Percentiles rank a stretch among this genome's conserved stretches.
phyloP scores from a whole-genome alignment of 257 asterid genomes.

The Eustoma russellianum region DNA sequence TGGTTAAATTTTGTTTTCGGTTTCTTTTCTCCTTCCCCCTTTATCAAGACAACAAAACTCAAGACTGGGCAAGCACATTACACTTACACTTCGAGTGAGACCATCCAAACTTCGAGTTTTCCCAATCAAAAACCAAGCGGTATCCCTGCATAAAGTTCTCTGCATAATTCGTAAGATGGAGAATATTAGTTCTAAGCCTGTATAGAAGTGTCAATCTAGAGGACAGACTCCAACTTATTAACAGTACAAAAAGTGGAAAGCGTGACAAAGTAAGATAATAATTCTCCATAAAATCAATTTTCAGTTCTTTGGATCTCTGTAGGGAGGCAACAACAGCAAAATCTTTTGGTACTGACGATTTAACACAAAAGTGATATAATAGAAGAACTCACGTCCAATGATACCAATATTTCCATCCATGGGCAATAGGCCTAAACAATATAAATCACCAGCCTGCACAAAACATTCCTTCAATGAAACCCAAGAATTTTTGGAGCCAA shows the following conservation, averaged over 20 bases:
- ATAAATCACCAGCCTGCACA: conserved; percentile 43
- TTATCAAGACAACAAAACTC: neutral
- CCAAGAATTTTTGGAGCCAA: neutral
- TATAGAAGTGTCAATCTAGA: neutral
- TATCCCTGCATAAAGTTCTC: conserved; percentile 74
- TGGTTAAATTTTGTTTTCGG: too few species aligned
- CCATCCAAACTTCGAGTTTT: conserved; percentile 71
- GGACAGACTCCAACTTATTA: neutral
- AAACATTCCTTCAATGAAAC: conserved; percentile 3
- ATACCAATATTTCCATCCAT: conserved; percentile 30
- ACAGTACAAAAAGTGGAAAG: neutral
- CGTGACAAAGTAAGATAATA: neutral
- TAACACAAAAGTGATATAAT: conserved; percentile 2
- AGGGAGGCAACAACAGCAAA: neutral
- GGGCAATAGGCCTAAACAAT: conserved; percentile 44
- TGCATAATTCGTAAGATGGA: conserved; percentile 15
- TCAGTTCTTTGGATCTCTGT: neutral
- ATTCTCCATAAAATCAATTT: too few species aligned
- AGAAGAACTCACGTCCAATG: conserved; percentile 70
- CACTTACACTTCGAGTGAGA: conserved; percentile 69
- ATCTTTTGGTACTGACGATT: neutral
- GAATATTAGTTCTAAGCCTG: neutral
- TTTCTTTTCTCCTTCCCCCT: neutral
- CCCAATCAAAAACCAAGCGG: conserved; percentile 71
- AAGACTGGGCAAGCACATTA: conserved; percentile 8